phyloP scores from a whole-genome alignment of 2,329 filamentous ascomycete species.

The Fusarium abutilonis region DNA sequence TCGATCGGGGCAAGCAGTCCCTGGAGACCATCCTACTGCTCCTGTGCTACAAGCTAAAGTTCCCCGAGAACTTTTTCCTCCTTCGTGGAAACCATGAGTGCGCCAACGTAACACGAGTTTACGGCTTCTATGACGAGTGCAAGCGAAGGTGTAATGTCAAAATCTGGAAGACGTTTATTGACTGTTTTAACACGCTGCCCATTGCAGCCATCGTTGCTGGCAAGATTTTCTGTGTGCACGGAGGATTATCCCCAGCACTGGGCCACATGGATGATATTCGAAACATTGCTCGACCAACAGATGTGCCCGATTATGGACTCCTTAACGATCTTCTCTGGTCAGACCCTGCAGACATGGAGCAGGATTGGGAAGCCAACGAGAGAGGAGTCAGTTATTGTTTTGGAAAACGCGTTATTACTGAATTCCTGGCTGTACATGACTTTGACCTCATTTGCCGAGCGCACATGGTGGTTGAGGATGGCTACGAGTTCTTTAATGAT shows the following conservation, averaged over 20 bases:
- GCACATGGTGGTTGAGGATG: constrained; percentile 99
- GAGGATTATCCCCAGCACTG: constrained; percentile 89
- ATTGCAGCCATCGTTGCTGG: constrained; percentile 99
- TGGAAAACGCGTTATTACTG: constrained; percentile 96
- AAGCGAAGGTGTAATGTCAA: constrained; percentile 99
- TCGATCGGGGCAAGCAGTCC: constrained; percentile 98
- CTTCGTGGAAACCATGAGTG: constrained; percentile 99
- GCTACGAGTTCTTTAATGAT: constrained; percentile 98
- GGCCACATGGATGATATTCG: constrained; percentile 99
- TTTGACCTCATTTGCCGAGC: constrained; percentile 97
- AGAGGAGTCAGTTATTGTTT: constrained; percentile 98
- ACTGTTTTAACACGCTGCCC: constrained; percentile 98
- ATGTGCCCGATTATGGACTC: constrained; percentile 95
- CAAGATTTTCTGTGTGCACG: constrained; percentile 99
- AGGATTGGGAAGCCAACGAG: constrained; percentile 98
- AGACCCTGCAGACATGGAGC: constrained; percentile 97
- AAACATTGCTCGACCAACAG: constrained; percentile 92
- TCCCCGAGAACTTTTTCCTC: constrained; percentile 99
- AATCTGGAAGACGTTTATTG: constrained; percentile 99
- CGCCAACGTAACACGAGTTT: constrained; percentile 98
- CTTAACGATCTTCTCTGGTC: constrained; percentile 97
- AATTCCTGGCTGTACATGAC: constrained; percentile 93
- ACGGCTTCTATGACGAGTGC: constrained; percentile 99
- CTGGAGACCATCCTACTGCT: constrained; percentile 97
- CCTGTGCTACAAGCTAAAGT: constrained; percentile 99